Conservation (phyloP, 306 rosid species). For the Cicer cuneatum region DNA sequence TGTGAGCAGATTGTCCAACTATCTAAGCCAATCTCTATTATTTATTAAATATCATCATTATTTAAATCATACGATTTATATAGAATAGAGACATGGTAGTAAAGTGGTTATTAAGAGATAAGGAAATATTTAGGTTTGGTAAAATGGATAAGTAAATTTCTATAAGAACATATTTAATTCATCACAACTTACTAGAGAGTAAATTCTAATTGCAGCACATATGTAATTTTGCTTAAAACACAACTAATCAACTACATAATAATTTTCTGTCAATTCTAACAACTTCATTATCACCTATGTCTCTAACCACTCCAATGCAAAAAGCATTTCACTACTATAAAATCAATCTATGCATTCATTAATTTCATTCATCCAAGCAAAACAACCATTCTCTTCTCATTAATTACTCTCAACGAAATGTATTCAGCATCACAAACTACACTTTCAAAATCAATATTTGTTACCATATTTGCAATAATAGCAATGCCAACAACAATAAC, state of each 20-base stretch:
- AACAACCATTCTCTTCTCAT: background rate
- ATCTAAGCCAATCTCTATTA: too few relatives aligned
- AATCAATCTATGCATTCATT: constrained; percentile 29
- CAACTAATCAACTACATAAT: constrained; percentile 23
- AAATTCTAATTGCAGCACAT: too few relatives aligned
- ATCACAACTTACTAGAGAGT: background rate
- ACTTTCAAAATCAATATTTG: constrained; percentile 36
- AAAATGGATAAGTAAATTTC: background rate
- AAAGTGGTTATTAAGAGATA: background rate
- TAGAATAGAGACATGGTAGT: too few relatives aligned
- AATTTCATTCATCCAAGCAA: constrained; percentile 40
- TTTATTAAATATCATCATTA: too few relatives aligned
- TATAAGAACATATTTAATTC: too few relatives aligned
- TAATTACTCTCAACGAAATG: constrained; percentile 42
- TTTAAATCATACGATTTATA: too few relatives aligned
- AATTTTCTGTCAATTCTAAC: constrained; percentile 40
- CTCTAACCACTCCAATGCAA: constrained; percentile 56
- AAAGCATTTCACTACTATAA: constrained; percentile 35
- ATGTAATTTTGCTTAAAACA: constrained; percentile 24
- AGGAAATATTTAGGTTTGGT: background rate
- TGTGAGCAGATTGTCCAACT: too few relatives aligned
- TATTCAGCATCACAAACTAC: constrained; percentile 26
- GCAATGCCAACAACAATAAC: background rate
- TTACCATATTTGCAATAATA: constrained; percentile 56
- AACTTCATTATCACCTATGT: constrained; percentile 52